Evolutionary conservation across 148 eudicot genomes (phyloP).

Genomic region (Cornus kousa): DNA sequence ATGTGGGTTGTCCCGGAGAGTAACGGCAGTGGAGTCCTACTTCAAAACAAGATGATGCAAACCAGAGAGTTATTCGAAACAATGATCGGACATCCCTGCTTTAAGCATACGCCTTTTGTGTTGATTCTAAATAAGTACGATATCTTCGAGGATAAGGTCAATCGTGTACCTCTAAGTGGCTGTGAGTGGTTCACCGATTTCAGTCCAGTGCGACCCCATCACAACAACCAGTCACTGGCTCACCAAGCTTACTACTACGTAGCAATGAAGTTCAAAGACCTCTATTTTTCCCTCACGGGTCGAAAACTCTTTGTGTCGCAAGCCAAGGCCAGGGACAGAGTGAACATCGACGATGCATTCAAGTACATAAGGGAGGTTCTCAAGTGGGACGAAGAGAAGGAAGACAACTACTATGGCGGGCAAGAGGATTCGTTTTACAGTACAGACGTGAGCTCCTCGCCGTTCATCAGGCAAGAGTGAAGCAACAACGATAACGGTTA

Average conservation of each 20-base stretch:
- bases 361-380: slow-evolving; percentile 86
- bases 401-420: slow-evolving; percentile 53
- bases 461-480: slow-evolving; percentile 56
- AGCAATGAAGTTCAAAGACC: slow-evolving; percentile 94
- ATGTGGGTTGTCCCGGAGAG: slow-evolving; percentile 45
- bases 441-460: slow-evolving; percentile 95
- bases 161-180: slow-evolving; percentile 47
- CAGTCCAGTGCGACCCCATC: slow-evolving; percentile 66
- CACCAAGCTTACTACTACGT: slow-evolving; percentile 91
- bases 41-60: slow-evolving; percentile 77
- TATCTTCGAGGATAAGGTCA: slow-evolving; percentile 81
- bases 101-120: slow-evolving; percentile 77
- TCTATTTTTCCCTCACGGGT: slow-evolving; percentile 69
- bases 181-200: slow-evolving; percentile 92
- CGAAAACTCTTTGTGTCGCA: slow-evolving; percentile 99
- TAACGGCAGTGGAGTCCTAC: slow-evolving; percentile 38
- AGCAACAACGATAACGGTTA: neutral
- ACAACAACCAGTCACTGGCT: slow-evolving; percentile 76
- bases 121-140: slow-evolving; percentile 86
- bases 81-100: slow-evolving; percentile 77
- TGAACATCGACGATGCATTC: slow-evolving; percentile 77
- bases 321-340: slow-evolving; percentile 74
- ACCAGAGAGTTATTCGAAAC: slow-evolving; percentile 81
- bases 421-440: slow-evolving; percentile 86
- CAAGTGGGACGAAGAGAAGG: slow-evolving; percentile 97